These are phyloP conservation scores for Suillus placidus DNA, from an alignment of 768 basidiomycete species.

Conservation along the genomic window DNA sequence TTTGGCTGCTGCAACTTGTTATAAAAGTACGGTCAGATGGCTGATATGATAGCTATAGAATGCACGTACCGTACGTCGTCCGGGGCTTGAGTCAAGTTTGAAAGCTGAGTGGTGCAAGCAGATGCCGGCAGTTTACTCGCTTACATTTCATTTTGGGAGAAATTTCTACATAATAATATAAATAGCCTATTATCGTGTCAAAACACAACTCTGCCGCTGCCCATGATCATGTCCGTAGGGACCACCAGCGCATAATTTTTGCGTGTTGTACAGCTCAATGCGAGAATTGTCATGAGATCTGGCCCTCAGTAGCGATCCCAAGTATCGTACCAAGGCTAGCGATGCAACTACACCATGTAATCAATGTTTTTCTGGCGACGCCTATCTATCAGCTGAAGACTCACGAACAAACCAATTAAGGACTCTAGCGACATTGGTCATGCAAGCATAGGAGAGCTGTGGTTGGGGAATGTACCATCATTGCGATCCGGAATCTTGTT, in stretches of 20 bases:
- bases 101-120: not conserved
- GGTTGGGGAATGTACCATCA: not conserved
- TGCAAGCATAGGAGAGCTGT: not conserved
- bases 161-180: not conserved
- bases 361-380: too few relatives aligned
- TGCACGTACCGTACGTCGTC: not conserved
- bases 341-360: too few relatives aligned
- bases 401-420: not conserved
- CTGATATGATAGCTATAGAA: not conserved
- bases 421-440: not conserved
- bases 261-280: not conserved
- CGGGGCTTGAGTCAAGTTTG: not conserved
- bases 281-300: not conserved
- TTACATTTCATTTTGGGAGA: not conserved
- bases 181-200: not conserved
- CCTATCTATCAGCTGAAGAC: not conserved
- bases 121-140: not conserved
- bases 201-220: not conserved
- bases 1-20: not conserved
- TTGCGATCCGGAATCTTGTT: not conserved
- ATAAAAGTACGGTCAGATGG: not conserved
- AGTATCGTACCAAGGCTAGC: too few relatives aligned
- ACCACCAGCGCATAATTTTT: not conserved
- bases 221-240: not conserved
- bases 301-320: too few relatives aligned